Base-by-base conservation (phyloP, 2,329 filamentous ascomycete genomes). In the Pyrenophora seminiperda region DNA sequence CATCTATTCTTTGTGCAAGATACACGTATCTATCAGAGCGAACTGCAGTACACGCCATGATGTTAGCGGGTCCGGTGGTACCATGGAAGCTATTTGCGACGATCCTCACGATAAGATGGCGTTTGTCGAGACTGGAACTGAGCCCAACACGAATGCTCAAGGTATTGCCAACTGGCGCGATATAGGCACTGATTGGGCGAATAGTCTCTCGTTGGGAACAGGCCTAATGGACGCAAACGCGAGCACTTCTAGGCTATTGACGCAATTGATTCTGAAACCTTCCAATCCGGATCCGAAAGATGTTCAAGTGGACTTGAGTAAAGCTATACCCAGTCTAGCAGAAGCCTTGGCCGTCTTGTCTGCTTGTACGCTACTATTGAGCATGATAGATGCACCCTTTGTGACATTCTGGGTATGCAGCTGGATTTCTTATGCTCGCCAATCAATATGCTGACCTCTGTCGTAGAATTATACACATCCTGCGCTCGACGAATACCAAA, bases 331-430 rank as follows among this genome's bases (percentile, higher is more conserved):
- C 0, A 89, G 85, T 2, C 78, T 89, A n/a, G 85, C 84, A 0
- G 90, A 94, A 70, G 86, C 86, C 0, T 68, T 94, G 0, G 87
- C 89, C 0, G 87, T 90, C 0, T 79, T 91, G 61, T 81, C 83
- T 0, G 83, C 84, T 3, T 85, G 82, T 29, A 90, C 87, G 0
- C 70, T 91, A 0, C 78, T 91, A 7, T 76, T 85, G 34, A 79
- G 82, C 7, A 74, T 84, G 2, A 72, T 82, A 7, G 78, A 83
- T 47, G 75, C 86, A 0, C 85, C 87, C 0, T 90, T 87, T 62
- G 75, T 79, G 0, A 81, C 83, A 22, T 72, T 67, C 37, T 79
- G 68, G 69, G 71, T 73, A 52, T 36, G 66, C 59, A 19, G 2
- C 10, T n/a, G 37, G 13, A 10, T 46, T 19, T 14, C n/a, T 29